Base-by-base conservation (phyloP, 2,329 filamentous ascomycete species). In the Ophiostoma ulmi region DNA sequence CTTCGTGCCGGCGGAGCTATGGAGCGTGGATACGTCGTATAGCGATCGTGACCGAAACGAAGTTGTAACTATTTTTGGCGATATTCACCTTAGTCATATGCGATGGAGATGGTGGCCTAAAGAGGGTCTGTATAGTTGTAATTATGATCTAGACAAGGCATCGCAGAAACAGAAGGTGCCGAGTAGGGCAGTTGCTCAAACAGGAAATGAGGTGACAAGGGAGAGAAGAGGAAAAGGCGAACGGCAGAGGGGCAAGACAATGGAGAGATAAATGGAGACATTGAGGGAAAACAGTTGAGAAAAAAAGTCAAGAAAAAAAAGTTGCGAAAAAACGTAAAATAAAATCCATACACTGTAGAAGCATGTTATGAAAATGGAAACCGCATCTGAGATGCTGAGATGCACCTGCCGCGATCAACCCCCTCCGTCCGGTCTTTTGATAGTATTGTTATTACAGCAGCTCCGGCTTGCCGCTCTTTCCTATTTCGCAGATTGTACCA, bases 141-240 rank as follows among this genome's bases (percentile, higher is more conserved):
- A 17, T 11, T 6, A 44, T 44, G 4, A 44, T 17, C n/a, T 1
- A 39, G 38, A 26, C 20, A 55, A 52, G 20, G 55, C 41, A 66
- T 58, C 17, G 65, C 69, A 70, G 68, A 70, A 68, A 55, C 52
- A 65, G 66, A 68, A 71, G 67, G 58, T 39, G 67, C 39, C 44
- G 44, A 17, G 55, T 26, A 69, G 67, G 63, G 68, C 67, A 63
- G 58, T 69, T 71, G 70, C 70, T 67, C 44, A 38, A 71, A 69
- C 55, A 20, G 70, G 70, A 69, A 71, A 71, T 66, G 58, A 65
- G 58, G 41, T n/a, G 36, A 26, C 55, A 38, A 52, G 66, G 70
- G 55, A 70, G 38, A 38, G 64, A 61, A 13, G 52, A 35, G 61
- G 67, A 38, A 66, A 61, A 61, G 67, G 44, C 67, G 35, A 71